Evolutionary conservation across 441 rosid genomes (phyloP).

Genomic region (Gossypium schwendimanii): DNA sequence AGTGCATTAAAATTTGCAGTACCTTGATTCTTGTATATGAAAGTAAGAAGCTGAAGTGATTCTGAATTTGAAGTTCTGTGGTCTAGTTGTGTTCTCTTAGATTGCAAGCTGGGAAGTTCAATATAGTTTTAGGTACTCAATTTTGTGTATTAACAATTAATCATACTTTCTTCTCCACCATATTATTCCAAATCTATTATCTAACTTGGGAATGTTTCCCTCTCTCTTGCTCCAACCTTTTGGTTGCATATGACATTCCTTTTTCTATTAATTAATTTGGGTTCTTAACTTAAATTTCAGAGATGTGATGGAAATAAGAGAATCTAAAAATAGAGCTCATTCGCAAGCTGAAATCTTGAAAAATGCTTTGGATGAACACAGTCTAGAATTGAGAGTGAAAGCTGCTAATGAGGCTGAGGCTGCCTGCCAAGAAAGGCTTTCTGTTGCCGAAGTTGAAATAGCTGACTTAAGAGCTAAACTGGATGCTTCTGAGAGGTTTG

Average conservation of each 20-base stretch:
- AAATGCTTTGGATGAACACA: conserved; percentile 75
- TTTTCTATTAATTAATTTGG: conserved; percentile 1
- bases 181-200: neutral
- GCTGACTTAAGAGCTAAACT: conserved; percentile 66
- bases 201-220: neutral
- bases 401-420: conserved; percentile 92
- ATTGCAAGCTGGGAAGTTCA: neutral
- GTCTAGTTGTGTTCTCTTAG: neutral
- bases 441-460: conserved; percentile 80
- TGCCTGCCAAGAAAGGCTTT: conserved; percentile 89
- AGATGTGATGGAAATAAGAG: conserved; percentile 65
- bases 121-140: neutral
- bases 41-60: neutral
- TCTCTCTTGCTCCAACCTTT: neutral
- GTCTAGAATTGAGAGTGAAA: conserved; percentile 86
- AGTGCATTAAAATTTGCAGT: neutral
- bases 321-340: conserved; percentile 66
- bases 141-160: neutral
- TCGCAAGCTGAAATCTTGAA: conserved; percentile 70
- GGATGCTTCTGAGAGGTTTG: conserved; percentile 73
- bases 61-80: neutral
- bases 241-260: conserved; percentile 2
- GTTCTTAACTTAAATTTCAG: conserved; percentile 34
- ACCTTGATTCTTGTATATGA: neutral
- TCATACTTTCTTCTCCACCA: neutral